Evolutionary conservation across 768 basidiomycete genomes (phyloP).

Genomic region (Podaxis sp.): DNA sequence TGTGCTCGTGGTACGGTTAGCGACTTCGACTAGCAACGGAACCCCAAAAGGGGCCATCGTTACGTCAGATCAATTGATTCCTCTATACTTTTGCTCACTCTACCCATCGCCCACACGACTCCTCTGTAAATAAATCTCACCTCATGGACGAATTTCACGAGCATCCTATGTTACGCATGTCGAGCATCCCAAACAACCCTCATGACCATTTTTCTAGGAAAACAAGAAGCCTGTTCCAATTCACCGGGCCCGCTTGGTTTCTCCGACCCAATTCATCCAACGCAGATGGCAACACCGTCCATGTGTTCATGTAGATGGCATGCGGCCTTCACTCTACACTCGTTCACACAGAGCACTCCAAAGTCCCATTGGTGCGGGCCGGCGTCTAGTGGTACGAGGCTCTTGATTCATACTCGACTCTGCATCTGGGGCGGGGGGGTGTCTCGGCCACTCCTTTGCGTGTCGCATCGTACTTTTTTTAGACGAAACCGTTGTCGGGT

Average conservation of each 20-base stretch:
- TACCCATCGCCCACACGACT: not conserved
- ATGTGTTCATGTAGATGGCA: not conserved
- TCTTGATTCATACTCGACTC: too few relatives aligned
- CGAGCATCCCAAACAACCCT: not conserved
- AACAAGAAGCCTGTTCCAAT: not conserved
- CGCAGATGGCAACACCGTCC: not conserved
- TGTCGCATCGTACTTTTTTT: not conserved
- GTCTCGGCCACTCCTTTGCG: not conserved
- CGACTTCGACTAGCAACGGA: too few relatives aligned
- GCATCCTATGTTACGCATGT: not conserved
- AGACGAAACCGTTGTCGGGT: not conserved
- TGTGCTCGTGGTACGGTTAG: too few relatives aligned
- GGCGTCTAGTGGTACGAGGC: too few relatives aligned
- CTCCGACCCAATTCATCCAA: not conserved
- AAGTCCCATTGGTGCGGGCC: too few relatives aligned
- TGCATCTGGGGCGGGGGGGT: too few relatives aligned
- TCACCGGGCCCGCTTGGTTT: not conserved
- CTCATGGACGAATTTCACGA: not conserved
- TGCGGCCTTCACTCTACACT: not conserved
- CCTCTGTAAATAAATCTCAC: not conserved
- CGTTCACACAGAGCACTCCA: not conserved
- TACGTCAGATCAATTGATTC: not conserved
- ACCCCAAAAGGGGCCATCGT: too few relatives aligned
- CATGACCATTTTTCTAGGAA: not conserved
- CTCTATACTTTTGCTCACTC: not conserved